These are phyloP conservation scores for Aspergillus sp. DNA, from an alignment of 2,329 filamentous ascomycete species.

Conservation along the genomic window DNA sequence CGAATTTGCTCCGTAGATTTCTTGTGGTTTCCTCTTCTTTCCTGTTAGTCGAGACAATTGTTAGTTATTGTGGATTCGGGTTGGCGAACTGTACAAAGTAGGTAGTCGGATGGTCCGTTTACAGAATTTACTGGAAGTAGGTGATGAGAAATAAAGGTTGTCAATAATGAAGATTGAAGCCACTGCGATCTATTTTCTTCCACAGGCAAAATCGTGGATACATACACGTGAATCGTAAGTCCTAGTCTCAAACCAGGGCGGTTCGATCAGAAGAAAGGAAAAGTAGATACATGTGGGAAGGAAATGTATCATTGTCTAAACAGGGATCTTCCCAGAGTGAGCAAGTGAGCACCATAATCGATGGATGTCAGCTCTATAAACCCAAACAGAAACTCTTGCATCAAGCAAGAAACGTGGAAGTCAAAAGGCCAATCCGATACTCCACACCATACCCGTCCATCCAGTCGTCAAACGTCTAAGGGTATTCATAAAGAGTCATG, in stretches of 20 bases:
- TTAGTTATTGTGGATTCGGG: too few species aligned
- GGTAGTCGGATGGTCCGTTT: too few species aligned
- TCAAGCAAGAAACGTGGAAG: conserved; percentile 4
- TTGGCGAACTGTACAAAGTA: too few species aligned
- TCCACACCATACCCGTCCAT: background rate
- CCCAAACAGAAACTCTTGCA: conserved; percentile 1
- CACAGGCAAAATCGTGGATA: background rate
- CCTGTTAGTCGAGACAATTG: too few species aligned
- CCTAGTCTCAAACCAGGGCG: background rate
- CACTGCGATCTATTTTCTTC: background rate
- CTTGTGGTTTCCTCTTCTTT: too few species aligned
- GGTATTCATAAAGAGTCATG: background rate
- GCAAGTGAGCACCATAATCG: background rate
- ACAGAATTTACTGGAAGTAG: background rate
- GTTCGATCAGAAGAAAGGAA: background rate
- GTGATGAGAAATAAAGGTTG: background rate
- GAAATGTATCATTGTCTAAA: background rate
- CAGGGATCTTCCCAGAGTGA: background rate
- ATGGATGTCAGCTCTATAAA: conserved; percentile 1
- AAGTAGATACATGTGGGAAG: background rate
- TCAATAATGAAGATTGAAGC: background rate
- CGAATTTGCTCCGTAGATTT: too few species aligned
- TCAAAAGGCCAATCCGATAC: background rate
- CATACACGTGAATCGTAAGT: background rate
- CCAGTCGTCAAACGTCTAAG: background rate